Evolutionary conservation across 2,329 filamentous ascomycete genomes (phyloP), one percentile per base, ranked within the genome.

Genomic region (Botrytis porri): DNA sequence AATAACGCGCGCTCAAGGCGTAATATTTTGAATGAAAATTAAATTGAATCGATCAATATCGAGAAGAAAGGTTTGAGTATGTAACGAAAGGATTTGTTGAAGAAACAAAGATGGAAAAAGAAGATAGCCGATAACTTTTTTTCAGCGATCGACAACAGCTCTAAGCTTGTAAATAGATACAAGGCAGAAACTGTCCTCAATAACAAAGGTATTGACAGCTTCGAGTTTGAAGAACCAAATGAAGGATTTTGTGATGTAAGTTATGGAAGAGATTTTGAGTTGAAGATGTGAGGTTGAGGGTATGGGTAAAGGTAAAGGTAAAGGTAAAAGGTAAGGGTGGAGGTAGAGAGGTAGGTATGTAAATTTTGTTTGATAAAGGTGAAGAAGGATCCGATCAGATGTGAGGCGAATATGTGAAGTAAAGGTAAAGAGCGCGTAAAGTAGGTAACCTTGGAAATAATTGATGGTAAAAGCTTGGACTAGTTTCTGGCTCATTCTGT

Each of bases 1-100:
- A 73, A 74, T 71, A 75, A 77, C 74, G 78, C 78, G 78, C 80
- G 78, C 74, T 75, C 45, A 71, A 76, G 79, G 79, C 78, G 79
- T 78, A 77, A 77, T 76, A 65, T 71, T 64, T 65, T 54, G 69
- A 71, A 71, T 76, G 43, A 64, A 76, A 73, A 71, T 73, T 75
- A 78, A 75, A 77, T 77, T 39, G 70, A 60, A 73, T 71, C 60
- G 74, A 73, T 77, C 77, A 77, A 80, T 77, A 78, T 75, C 57
- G 71, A 70, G 60, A 57, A 64, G n/a, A 54, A 51, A 64, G 25
- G 69, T 69, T 69, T 71, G 69, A n/a, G 69, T 29, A 63, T 64
- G 69, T 57, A 65, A 65, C n/a, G 59, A 73, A 69, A 67, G 64
- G 71, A 51, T 59, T 59, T 72, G 69, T 74, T 67, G 51, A 60